phyloP scores from a whole-genome alignment of 2,329 filamentous ascomycete species.

The Pseudogymnoascus sp. region DNA sequence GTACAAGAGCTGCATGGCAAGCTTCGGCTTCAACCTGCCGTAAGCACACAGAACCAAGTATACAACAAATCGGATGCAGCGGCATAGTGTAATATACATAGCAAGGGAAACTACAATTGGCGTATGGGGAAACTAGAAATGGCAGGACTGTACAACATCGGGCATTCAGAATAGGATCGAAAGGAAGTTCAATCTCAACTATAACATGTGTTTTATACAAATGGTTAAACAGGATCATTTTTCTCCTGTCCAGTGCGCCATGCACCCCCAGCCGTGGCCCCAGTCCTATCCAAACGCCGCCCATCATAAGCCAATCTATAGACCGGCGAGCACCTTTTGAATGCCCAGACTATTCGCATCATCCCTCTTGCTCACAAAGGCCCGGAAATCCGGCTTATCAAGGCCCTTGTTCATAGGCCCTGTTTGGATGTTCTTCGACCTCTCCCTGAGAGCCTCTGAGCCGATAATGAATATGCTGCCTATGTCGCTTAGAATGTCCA shows the following conservation, averaged over 20 bases:
- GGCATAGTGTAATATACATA: conserved; percentile 12
- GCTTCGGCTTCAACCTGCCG: conserved; percentile 74
- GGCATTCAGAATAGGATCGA: conserved; percentile 13
- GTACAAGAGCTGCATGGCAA: conserved; percentile 88
- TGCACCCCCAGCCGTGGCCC: neutral
- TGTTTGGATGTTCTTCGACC: conserved; percentile 52
- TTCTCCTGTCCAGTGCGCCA: neutral
- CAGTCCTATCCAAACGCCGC: conserved; percentile 7
- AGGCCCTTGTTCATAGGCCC: conserved; percentile 46
- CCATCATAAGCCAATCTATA: conserved; percentile 15
- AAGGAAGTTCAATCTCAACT: conserved; percentile 12
- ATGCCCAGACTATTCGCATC: conserved; percentile 76
- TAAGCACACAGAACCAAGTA: neutral
- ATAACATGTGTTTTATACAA: conserved; percentile 11
- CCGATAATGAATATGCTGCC: conserved; percentile 94
- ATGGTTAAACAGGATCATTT: conserved; percentile 2
- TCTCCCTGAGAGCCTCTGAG: conserved; percentile 67
- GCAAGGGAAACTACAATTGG: conserved; percentile 13
- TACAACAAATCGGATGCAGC: conserved; percentile 3
- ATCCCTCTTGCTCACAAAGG: conserved; percentile 78
- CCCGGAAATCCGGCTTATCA: conserved; percentile 66
- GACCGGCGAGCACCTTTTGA: conserved; percentile 65
- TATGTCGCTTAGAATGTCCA: conserved; percentile 88
- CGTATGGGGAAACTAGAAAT: conserved; percentile 14
- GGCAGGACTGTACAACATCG: conserved; percentile 26